A percentile compares a stretch with the other conserved stretches of the same genome.
These are phyloP conservation scores for Exophiala calicioides DNA, from an alignment of 2,329 filamentous ascomycete species.

Conservation along the genomic window DNA sequence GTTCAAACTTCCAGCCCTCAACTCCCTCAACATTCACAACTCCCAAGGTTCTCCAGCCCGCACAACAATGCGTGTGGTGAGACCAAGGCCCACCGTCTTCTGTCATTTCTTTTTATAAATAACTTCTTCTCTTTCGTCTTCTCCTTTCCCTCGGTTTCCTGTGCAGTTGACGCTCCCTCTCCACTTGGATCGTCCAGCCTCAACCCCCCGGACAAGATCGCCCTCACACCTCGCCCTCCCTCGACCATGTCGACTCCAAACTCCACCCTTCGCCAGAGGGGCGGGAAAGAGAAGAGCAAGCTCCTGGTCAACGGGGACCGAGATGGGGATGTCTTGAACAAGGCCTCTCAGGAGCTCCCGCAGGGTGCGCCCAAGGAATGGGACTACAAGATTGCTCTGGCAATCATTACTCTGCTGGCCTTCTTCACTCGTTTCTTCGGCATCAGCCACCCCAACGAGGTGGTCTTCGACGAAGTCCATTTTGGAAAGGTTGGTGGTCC, in stretches of 20 bases:
- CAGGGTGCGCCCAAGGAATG: conserved; percentile 61
- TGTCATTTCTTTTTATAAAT: too few relatives aligned
- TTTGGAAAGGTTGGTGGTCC: conserved; percentile 82
- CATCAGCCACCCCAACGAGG: conserved; percentile 91
- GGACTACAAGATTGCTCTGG: conserved; percentile 80
- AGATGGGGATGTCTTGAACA: conserved; percentile 18
- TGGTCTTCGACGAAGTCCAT: conserved; percentile 98
- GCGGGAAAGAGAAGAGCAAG: conserved; percentile 29
- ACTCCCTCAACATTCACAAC: conserved; percentile 1
- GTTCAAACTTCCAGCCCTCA: background rate
- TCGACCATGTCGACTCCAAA: conserved; percentile 28
- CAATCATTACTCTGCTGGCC: conserved; percentile 75
- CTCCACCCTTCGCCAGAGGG: conserved; percentile 29
- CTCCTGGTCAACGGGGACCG: conserved; percentile 26
- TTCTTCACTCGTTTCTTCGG: conserved; percentile 95
- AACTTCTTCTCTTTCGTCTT: conserved; percentile 6
- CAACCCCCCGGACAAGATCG: background rate
- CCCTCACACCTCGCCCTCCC: background rate
- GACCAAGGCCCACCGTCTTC: too few relatives aligned
- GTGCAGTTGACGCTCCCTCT: too few relatives aligned
- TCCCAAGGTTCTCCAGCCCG: too few relatives aligned
- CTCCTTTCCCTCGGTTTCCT: background rate
- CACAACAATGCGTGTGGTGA: background rate
- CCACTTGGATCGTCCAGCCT: too few relatives aligned
- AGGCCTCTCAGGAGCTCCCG: conserved; percentile 21